Base-by-base conservation (phyloP, 2,329 filamentous ascomycete genomes). In the Penicillium crustosum region DNA sequence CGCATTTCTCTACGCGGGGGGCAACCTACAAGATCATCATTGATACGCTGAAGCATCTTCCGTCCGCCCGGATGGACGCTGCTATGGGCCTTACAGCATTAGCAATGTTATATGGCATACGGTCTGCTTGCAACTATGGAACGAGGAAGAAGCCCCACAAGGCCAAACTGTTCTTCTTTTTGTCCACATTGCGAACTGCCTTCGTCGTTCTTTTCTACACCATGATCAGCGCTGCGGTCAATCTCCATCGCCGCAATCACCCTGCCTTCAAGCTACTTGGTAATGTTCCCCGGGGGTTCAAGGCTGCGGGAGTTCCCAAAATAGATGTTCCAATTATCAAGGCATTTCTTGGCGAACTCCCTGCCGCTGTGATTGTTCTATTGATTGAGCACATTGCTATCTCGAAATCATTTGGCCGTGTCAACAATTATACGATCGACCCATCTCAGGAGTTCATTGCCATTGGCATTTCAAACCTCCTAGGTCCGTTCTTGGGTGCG, bases 381-480 rank as follows among this genome's bases (percentile, higher is more conserved):
- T 82, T 97, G 21, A 93, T 96, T 61, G 93, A 97, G 75, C 93
- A 97, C 71, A 95, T 97, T 66, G 91, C 93, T 44, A 96, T 96
- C 61, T 90, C 92, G 7, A 97, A 97, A 73, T 96, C 92, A 0
- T 97, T 97, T 66, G 93, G 93, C 9, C 84, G 93, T 53, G 84
- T 96, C 69, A 96, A 96, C 79, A 95, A 95, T 76, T 97, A 97
- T 75, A 87, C 85, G 10, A 96, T 97, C 72, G 87, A 96, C 66
- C 91, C 93, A 0, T 96, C 92, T 0, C 93, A 97, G 73, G 93
- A 97, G 73, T 83, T 97, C 77, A 89, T 97, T 49, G 92, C 91
- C n/a, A 95, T 97, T 62, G 93, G 93, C 61, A 84, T 96, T 38
- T 89, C 89, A 25, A 97, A 96, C 70, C 80, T 96, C 21, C 80